A percentile compares a stretch with the other conserved stretches of the same genome.
These are phyloP conservation scores for Porogramme epimiltina DNA, from an alignment of 1,284 basidiomycete genomes.

Conservation along the genomic window DNA sequence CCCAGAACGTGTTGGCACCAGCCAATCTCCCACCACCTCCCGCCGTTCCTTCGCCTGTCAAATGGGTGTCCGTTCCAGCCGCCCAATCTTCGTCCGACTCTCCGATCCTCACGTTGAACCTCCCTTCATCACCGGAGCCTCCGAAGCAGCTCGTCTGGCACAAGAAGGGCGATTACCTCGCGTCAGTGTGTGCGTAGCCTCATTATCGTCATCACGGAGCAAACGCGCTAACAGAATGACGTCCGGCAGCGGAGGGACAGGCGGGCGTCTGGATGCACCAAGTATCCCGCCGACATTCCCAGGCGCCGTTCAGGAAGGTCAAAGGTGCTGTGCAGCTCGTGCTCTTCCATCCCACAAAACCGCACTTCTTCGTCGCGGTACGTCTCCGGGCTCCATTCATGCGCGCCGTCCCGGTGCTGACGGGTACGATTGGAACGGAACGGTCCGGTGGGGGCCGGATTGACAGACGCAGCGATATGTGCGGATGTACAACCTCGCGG, in stretches of 20 bases:
- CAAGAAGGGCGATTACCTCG: constrained; percentile 92
- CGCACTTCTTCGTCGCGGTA: constrained; percentile 97
- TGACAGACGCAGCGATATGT: constrained; percentile 92
- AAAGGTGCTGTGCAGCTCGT: constrained; percentile 91
- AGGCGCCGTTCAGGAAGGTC: constrained; percentile 96
- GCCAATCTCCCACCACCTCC: constrained; percentile 61
- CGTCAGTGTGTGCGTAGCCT: constrained; percentile 76
- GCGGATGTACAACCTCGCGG: constrained; percentile 92
- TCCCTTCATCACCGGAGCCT: constrained; percentile 72
- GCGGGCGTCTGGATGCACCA: constrained; percentile 94
- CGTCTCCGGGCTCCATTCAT: constrained; percentile 32
- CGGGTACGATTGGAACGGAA: neutral
- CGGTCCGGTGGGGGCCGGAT: neutral
- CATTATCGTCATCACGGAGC: neutral
- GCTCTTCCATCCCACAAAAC: constrained; percentile 92
- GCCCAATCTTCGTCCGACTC: constrained; percentile 49
- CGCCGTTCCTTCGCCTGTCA: constrained; percentile 62
- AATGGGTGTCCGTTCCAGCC: constrained; percentile 60
- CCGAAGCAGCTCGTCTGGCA: constrained; percentile 93
- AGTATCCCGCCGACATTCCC: constrained; percentile 89
- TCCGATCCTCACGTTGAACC: constrained; percentile 58
- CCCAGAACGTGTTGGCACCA: constrained; percentile 69
- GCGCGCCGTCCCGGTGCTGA: neutral
- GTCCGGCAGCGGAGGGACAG: constrained; percentile 53
- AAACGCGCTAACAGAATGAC: neutral